Evolutionary conservation across 1,139 yeast genomes (phyloP).

Genomic region (Magnusiomyces suaveolens): DNA sequence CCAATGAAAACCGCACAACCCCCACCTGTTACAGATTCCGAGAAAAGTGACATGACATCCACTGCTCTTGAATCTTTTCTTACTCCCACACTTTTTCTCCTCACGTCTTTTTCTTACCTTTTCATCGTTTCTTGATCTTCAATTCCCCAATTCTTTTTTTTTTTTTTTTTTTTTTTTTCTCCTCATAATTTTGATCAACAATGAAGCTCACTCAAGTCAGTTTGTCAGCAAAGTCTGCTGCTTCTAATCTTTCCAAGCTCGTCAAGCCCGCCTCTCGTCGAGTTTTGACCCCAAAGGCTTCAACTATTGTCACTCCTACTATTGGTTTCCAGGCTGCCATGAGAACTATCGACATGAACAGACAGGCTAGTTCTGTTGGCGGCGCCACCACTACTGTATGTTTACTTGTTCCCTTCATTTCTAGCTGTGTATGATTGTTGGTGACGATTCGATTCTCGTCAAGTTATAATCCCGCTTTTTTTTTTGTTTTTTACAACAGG

Average conservation of each 20-base stretch:
- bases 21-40: neutral
- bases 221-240: slow-evolving; percentile 10
- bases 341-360: slow-evolving; percentile 23
- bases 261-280: slow-evolving; percentile 4
- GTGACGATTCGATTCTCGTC: neutral
- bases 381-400: slow-evolving; percentile 28
- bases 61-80: neutral
- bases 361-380: slow-evolving; percentile 25
- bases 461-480: neutral
- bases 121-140: neutral
- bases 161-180: neutral
- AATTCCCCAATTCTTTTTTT: neutral
- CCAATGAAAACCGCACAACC: no score
- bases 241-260: slow-evolving; percentile 8
- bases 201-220: slow-evolving; percentile 12
- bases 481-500: neutral
- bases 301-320: slow-evolving; percentile 11
- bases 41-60: neutral
- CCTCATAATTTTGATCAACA: neutral
- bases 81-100: neutral
- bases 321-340: slow-evolving; percentile 25
- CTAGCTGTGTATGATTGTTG: neutral
- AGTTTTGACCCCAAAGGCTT: slow-evolving; percentile 17
- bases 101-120: neutral
- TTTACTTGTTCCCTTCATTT: slow-evolving; percentile 6